Conservation (phyloP, 441 rosid species). For the Lepidium campestre region DNA sequence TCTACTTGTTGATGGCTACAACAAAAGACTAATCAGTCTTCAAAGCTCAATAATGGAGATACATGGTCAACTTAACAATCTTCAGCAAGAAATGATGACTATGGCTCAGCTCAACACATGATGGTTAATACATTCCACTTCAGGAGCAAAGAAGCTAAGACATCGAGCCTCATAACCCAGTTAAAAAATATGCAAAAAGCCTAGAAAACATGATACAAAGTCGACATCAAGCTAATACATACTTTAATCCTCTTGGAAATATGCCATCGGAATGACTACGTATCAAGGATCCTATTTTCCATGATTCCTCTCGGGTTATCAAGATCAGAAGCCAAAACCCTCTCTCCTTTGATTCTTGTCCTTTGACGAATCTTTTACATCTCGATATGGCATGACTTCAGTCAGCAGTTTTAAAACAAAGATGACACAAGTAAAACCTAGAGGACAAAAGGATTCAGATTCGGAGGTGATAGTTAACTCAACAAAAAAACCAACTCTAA, state of each 20-base stretch:
- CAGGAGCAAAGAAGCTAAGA: background rate
- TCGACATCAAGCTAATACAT: background rate
- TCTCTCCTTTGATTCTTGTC: too few species aligned
- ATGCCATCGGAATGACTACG: too few species aligned
- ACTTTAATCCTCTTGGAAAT: background rate
- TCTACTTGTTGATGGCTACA: rapidly evolving
- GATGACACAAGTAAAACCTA: too few species aligned
- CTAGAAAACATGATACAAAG: background rate
- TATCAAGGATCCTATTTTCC: too few species aligned
- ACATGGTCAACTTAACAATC: rapidly evolving
- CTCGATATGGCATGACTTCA: too few species aligned
- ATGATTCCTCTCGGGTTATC: too few species aligned
- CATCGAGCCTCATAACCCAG: background rate
- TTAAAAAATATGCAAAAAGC: background rate
- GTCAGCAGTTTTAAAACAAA: too few species aligned
- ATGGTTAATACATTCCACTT: background rate
- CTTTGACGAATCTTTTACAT: too few species aligned
- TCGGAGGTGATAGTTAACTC: background rate
- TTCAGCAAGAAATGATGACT: background rate
- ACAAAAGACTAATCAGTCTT: background rate
- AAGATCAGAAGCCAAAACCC: too few species aligned
- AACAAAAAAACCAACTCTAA: background rate
- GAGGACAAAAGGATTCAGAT: background rate
- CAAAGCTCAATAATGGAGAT: background rate
- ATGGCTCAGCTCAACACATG: background rate